A percentile compares a stretch with the other conserved stretches of the same genome.
These are phyloP conservation scores for Penicillium robsamsonii DNA, from an alignment of 495 filamentous ascomycete species.

Conservation along the genomic window DNA sequence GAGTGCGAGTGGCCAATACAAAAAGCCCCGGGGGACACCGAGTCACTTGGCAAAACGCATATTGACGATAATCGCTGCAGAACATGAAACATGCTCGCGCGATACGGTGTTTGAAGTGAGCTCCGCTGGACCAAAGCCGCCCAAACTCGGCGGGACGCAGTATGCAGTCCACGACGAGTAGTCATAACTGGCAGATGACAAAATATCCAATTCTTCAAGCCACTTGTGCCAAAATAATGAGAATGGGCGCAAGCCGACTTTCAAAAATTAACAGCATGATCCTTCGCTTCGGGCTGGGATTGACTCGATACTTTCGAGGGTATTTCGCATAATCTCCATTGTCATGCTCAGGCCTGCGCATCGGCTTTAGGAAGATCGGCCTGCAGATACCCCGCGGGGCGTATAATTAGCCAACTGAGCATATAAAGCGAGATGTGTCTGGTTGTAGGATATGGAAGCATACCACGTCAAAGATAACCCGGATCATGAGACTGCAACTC, in stretches of 20 bases:
- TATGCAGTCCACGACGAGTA: neutral
- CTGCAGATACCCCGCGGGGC: slow-evolving; percentile 21
- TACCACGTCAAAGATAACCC: slow-evolving; percentile 88
- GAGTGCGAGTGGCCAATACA: neutral
- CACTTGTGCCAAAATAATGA: neutral
- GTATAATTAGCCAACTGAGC: slow-evolving; percentile 17
- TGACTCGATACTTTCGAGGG: neutral
- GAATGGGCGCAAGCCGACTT: neutral
- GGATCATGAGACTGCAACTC: slow-evolving; percentile 93
- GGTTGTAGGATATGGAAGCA: slow-evolving; percentile 25
- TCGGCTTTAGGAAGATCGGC: slow-evolving; percentile 47
- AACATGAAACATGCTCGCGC: neutral
- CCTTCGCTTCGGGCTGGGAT: neutral
- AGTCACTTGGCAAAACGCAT: neutral
- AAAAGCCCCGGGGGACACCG: neutral
- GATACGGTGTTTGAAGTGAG: neutral
- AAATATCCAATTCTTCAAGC: neutral
- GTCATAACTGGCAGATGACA: neutral
- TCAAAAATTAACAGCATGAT: neutral
- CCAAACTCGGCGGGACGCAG: neutral
- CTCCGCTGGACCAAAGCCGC: neutral
- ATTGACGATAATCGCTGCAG: neutral
- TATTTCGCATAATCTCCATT: neutral
- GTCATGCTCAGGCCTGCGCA: slow-evolving; percentile 32
- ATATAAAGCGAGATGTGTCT: neutral